Evolutionary conservation across 208 protist species (phyloP).

Genomic region (Naegleria lovaniensis): DNA sequence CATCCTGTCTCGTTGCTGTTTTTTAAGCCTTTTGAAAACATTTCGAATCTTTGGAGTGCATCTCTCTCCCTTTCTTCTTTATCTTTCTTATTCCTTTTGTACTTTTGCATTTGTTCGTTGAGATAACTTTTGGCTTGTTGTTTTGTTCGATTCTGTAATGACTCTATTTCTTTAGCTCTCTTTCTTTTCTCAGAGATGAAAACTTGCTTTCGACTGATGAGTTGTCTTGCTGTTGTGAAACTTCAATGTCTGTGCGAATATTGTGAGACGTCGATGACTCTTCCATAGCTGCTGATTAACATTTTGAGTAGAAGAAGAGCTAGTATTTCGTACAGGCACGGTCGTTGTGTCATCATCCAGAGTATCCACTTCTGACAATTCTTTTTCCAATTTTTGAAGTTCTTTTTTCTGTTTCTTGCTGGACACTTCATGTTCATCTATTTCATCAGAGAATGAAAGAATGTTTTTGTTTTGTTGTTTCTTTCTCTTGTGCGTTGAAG

Average conservation of each 20-base stretch:
- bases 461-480: conserved; percentile 2
- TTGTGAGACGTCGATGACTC: not conserved
- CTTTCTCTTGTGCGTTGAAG: not conserved
- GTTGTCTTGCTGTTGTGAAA: not conserved
- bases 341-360: not conserved
- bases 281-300: too few relatives aligned
- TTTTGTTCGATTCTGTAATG: not conserved
- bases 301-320: too few relatives aligned
- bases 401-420: not conserved
- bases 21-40: not conserved
- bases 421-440: not conserved
- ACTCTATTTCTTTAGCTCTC: not conserved
- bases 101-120: not conserved
- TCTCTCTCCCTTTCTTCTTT: not conserved
- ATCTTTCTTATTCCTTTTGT: not conserved
- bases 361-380: not conserved
- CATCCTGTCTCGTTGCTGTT: not conserved
- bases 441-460: conserved; percentile 27
- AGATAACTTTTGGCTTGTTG: not conserved
- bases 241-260: not conserved
- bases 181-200: not conserved
- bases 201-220: not conserved
- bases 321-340: not conserved
- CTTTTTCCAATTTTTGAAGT: not conserved
- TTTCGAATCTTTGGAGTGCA: not conserved